Base-by-base conservation (phyloP, 2,329 filamentous ascomycete species). In the Penicillium sp. region DNA sequence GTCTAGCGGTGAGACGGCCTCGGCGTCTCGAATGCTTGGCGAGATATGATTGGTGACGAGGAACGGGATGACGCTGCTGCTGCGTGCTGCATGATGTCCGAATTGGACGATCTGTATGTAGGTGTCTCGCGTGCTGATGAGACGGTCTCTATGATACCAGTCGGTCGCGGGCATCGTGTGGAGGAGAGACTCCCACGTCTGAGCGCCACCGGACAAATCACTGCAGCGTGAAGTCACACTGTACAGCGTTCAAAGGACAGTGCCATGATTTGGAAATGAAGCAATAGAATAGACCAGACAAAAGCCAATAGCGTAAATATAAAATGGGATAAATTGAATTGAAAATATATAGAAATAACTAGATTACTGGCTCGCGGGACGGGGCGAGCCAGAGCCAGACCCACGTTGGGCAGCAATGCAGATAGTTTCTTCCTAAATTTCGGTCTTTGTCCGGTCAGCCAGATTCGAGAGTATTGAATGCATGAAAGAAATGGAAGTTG, bases 401-500 rank as follows among this genome's bases (percentile, higher is more conserved):
- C 57, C 59, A 63, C 52, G 60, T 69, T 69, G 65, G 66, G 66
- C 60, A 69, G 62, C 65, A 65, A 64, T 64, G 62, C 62, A 58
- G 54, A 27, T 31, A 42, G 3, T 11, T 44, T 45, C 22, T 25
- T 39, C 34, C 25, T 44, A 37, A 11, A 27, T 38, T 45, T 41
- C 37, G 30, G 43, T 34, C 27, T 49, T 45, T 39, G 39, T 49
- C 42, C 33, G 49, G 51, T 60, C 45, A 57, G 54, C 49, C 48
- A 47, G 16, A 45, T 46, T 44, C 45, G 25, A 46, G 31, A 35
- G 46, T 41, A 25, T 25, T 14, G 41, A 41, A 33, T 52, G 41
- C 45, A 51, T 51, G 40, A 52, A 44, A 54, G 43, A 47, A 3
- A 25, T 45, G 11, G 18, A 18, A 16, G n/a, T 19, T 49, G 51